These are phyloP conservation scores for Citrus trifoliata DNA, from an alignment of 345 rosid species.

Conservation along the genomic window DNA sequence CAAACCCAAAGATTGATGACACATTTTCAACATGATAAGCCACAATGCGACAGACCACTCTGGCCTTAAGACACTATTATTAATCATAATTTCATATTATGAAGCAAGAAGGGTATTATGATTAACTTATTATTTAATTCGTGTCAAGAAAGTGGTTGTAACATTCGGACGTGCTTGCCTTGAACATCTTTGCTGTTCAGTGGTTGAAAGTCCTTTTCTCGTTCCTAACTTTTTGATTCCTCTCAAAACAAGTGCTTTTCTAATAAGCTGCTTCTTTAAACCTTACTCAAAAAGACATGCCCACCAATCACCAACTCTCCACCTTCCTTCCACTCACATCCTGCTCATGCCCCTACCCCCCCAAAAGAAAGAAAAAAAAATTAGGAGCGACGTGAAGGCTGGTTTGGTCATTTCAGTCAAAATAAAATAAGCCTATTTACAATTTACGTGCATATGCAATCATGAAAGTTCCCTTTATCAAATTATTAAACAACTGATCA, in stretches of 20 bases:
- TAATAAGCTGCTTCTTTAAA: slow-evolving; percentile 15
- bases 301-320: slow-evolving; percentile 32
- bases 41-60: neutral
- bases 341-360: neutral
- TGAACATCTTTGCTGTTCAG: slow-evolving; percentile 42
- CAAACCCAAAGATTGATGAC: neutral
- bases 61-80: neutral
- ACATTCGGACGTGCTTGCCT: slow-evolving; percentile 31
- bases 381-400: neutral
- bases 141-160: neutral
- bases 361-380: neutral
- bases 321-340: neutral
- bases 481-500: slow-evolving; percentile 1
- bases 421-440: neutral
- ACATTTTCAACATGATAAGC: neutral
- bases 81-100: neutral
- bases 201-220: slow-evolving; percentile 78
- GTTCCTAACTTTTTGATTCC: slow-evolving; percentile 38
- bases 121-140: neutral
- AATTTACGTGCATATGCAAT: slow-evolving; percentile 17
- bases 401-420: slow-evolving; percentile 15
- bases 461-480: slow-evolving; percentile 4
- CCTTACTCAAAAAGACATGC: slow-evolving; percentile 30
- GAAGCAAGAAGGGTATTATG: neutral
- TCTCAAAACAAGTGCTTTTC: neutral